phyloP scores from a whole-genome alignment of 164 flowering plant species.

The Platanus orientalis region DNA sequence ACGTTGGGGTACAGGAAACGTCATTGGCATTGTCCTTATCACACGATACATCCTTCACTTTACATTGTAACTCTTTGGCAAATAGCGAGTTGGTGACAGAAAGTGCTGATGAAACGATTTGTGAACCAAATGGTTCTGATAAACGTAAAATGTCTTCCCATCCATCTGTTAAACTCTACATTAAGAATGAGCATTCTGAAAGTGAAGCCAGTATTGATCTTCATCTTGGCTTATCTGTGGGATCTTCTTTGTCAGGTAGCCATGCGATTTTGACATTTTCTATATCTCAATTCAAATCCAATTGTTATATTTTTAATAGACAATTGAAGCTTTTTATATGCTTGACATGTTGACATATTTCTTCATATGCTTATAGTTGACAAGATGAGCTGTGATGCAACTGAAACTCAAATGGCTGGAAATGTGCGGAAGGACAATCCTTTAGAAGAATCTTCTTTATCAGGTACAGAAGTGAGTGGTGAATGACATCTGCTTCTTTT shows the following conservation, averaged over 20 bases:
- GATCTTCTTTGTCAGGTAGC: slow-evolving; percentile 37
- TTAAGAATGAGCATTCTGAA: slow-evolving; percentile 19
- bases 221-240: slow-evolving; percentile 36
- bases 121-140: slow-evolving; percentile 16
- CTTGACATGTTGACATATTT: slow-evolving; percentile 1
- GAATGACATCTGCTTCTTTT: slow-evolving; percentile 3
- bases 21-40: slow-evolving; percentile 33
- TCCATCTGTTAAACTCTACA: slow-evolving; percentile 8
- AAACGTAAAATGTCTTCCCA: slow-evolving; percentile 14
- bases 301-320: not conserved
- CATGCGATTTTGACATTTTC: not conserved
- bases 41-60: slow-evolving; percentile 20
- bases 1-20: slow-evolving; percentile 21
- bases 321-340: not conserved
- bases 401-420: slow-evolving; percentile 24
- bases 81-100: slow-evolving; percentile 20
- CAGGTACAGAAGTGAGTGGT: slow-evolving; percentile 34
- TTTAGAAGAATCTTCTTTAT: slow-evolving; percentile 19
- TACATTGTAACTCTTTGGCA: slow-evolving; percentile 21
- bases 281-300: not conserved
- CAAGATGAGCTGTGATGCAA: slow-evolving; percentile 11
- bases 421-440: slow-evolving; percentile 14
- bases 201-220: slow-evolving; percentile 30
- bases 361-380: slow-evolving; percentile 27
- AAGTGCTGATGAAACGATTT: slow-evolving; percentile 14